phyloP scores from a whole-genome alignment of 805 yeast genomes.

The Kazachstania psychrophila region DNA sequence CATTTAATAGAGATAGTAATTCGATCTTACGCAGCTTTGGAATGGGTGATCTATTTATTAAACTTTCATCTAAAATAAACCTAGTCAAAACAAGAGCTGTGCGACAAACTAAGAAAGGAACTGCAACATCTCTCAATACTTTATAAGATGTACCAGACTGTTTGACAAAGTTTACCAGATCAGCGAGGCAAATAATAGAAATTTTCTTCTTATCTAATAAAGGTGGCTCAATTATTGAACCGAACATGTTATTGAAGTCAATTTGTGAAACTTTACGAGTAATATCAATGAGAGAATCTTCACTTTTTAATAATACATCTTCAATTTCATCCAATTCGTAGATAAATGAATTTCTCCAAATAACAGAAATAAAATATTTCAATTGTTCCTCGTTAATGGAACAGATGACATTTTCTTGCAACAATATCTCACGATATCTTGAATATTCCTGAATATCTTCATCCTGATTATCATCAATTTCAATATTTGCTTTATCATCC shows the following conservation, averaged over 20 bases:
- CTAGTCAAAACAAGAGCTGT: constrained; percentile 53
- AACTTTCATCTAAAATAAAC: constrained; percentile 51
- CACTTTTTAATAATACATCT: constrained; percentile 24
- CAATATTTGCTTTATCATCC: constrained; percentile 20
- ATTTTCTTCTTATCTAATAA: constrained; percentile 38
- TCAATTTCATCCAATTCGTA: constrained; percentile 53
- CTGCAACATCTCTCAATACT: constrained; percentile 22
- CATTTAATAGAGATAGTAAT: constrained; percentile 38
- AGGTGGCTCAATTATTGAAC: constrained; percentile 48
- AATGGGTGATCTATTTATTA: constrained; percentile 55
- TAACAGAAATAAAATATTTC: constrained; percentile 35
- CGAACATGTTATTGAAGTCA: constrained; percentile 44
- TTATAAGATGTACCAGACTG: constrained; percentile 13
- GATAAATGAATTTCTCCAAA: constrained; percentile 53
- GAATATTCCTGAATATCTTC: constrained; percentile 40
- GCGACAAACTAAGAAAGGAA: constrained; percentile 48
- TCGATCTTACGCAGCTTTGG: constrained; percentile 60
- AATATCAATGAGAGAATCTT: constrained; percentile 30
- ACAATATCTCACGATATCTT: constrained; percentile 33
- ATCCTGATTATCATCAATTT: no score
- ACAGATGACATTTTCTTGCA: constrained; percentile 32
- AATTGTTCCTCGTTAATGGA: constrained; percentile 29
- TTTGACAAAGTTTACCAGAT: constrained; percentile 38
- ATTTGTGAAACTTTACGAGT: constrained; percentile 33
- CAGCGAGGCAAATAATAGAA: constrained; percentile 47